Base-by-base conservation (phyloP, 2,329 filamentous ascomycete species). In the Phialocephala subalpina region DNA sequence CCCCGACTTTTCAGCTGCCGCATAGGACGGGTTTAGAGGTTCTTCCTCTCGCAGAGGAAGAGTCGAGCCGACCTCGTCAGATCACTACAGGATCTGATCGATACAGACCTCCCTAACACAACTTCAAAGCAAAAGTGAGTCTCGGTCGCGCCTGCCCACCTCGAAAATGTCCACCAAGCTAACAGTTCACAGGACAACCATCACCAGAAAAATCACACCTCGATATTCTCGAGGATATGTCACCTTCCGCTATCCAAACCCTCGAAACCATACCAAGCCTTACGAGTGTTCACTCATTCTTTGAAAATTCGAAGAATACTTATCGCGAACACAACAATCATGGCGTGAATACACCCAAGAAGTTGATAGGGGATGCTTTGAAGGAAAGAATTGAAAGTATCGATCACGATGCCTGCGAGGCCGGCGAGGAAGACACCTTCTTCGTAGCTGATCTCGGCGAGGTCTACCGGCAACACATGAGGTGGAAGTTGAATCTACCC, bases 1-100 rank as follows among this genome's bases (percentile, higher is more conserved):
- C 86, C 80, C 82, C 86, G 82, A 82, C 83, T 81, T 82, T 84
- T 87, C 92, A 97, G 93, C 95, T 98, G 96, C 96, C 96, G 96
- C 95, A 99, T 99, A 98, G 93, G 92, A 97, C 92, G 90, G 88
- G 88, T 90, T 90, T 89, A 88, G 87, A 90, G 92, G 92, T 94
- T 97, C 95, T 98, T 98, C 95, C 94, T 97, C 95, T 96, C 85
- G 85, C 84, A 82, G 95, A 94, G 96, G 96, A 95, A 97, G 96
- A 96, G 93, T 97, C 94, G 92, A 93, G 92, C 91, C 95, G 93
- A 91, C 93, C 92, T 93, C 92, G 93, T 91, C 92, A 92, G 89
- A 90, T 90, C 87, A 90, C 86, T 86, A 87, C 92, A 87, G 93
- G 91, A 90, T 91, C 93, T 87, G 92, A 93, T 86, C 92, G 91